Conservation (phyloP, 441 rosid genomes). For the Populus hybrid region DNA sequence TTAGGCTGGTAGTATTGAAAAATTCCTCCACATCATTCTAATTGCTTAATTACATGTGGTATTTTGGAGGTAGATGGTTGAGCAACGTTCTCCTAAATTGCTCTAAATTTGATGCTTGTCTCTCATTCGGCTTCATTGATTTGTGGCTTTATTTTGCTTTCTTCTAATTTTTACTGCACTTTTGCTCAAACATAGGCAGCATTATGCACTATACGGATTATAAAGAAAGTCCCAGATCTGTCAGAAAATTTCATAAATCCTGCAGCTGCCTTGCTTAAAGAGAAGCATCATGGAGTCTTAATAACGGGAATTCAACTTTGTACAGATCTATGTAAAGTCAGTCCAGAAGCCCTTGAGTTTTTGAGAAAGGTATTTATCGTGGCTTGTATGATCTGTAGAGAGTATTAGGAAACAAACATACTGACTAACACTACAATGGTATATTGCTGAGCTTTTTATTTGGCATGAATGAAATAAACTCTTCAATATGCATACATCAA, state of each 20-base stretch:
- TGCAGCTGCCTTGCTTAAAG: conserved; percentile 83
- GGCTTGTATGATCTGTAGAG: conserved; percentile 12
- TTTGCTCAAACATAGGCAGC: conserved; percentile 67
- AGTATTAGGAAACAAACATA: conserved; percentile 6
- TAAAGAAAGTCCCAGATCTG: conserved; percentile 96
- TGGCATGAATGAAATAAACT: conserved; percentile 3
- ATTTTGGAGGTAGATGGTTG: not conserved
- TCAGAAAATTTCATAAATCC: conserved; percentile 96
- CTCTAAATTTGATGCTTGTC: not conserved
- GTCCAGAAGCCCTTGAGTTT: conserved; percentile 80
- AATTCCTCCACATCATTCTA: not conserved
- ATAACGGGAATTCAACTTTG: conserved; percentile 96
- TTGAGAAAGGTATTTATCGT: conserved; percentile 72
- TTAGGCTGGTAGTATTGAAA: not conserved
- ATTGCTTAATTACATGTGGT: not conserved
- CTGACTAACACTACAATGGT: not conserved
- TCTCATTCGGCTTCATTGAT: not conserved
- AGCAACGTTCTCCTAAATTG: not conserved
- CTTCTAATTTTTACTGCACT: conserved; percentile 17
- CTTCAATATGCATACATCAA: not conserved
- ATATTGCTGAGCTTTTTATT: not conserved
- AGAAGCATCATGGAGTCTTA: conserved; percentile 97
- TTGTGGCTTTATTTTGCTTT: conserved; percentile 14
- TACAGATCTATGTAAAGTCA: conserved; percentile 82
- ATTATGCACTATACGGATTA: conserved; percentile 86